Percentiles rank a stretch among this genome's conserved stretches.
Evolutionary conservation across 331 rosid genomes (phyloP).

Genomic region (Ulmus americana): DNA sequence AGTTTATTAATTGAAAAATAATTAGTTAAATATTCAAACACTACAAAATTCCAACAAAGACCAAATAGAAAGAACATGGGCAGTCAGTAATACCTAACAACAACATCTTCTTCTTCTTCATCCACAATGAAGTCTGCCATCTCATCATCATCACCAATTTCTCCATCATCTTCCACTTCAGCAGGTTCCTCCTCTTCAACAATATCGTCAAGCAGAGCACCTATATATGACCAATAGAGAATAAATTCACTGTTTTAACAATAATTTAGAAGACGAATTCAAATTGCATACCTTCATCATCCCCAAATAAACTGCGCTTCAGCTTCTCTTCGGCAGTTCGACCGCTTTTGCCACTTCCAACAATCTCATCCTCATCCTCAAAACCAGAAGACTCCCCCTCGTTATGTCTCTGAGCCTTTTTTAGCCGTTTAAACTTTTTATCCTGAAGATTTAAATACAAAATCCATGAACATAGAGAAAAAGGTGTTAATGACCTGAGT

Average conservation of each 20-base stretch:
- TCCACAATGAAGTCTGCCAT: constrained; percentile 97
- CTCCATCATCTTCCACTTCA: constrained; percentile 89
- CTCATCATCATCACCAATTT: constrained; percentile 92
- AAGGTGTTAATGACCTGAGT: too few species aligned
- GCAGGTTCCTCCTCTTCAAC: constrained; percentile 85
- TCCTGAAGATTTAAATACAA: constrained; percentile 37
- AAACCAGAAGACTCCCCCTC: constrained; percentile 61
- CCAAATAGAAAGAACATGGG: constrained; percentile 2
- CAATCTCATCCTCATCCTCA: constrained; percentile 75
- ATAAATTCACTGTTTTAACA: constrained; percentile 12
- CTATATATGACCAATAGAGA: constrained; percentile 28
- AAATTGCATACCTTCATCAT: constrained; percentile 62
- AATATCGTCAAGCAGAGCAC: constrained; percentile 76
- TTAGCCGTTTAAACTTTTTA: constrained; percentile 78
- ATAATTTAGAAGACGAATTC: background rate
- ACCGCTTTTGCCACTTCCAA: constrained; percentile 73
- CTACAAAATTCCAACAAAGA: background rate
- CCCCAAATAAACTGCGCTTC: constrained; percentile 73
- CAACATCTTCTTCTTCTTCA: constrained; percentile 82
- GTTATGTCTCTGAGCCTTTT: constrained; percentile 65
- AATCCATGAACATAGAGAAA: background rate
- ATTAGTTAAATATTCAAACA: constrained; percentile 18
- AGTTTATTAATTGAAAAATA: background rate
- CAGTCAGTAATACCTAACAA: constrained; percentile 48
- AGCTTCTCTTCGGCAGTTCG: constrained; percentile 92